Evolutionary conservation across 169 alveolate genomes (phyloP).

Genomic region (Toxoplasma gondii): DNA sequence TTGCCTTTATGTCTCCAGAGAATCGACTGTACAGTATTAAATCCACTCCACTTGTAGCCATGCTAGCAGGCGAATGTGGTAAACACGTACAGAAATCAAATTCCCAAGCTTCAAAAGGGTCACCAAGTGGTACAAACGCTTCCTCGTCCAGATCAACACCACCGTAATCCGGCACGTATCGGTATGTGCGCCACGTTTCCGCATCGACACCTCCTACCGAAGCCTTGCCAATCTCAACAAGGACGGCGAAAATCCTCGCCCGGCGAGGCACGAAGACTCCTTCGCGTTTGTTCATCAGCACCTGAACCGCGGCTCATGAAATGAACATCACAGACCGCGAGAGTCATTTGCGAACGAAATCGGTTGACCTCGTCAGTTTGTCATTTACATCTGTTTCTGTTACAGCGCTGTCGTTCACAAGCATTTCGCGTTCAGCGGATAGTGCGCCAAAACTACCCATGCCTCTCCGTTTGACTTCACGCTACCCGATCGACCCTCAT

Average conservation of each 20-base stretch:
- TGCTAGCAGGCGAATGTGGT: not conserved
- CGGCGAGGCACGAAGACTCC: slow-evolving; percentile 15
- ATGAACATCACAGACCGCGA: not conserved
- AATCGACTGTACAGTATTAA: too few relatives aligned
- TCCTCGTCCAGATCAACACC: slow-evolving; percentile 34
- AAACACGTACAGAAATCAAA: slow-evolving; percentile 13
- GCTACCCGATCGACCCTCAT: too few relatives aligned
- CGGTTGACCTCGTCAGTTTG: not conserved
- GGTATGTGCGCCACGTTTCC: slow-evolving; percentile 30
- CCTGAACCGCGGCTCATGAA: not conserved
- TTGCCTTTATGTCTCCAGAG: too few relatives aligned
- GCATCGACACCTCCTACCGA: not conserved
- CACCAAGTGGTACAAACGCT: slow-evolving; percentile 1
- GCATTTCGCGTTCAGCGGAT: too few relatives aligned
- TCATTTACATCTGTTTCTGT: too few relatives aligned
- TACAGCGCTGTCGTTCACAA: too few relatives aligned
- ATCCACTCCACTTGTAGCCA: too few relatives aligned
- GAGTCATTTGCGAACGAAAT: not conserved
- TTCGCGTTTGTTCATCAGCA: slow-evolving; percentile 15
- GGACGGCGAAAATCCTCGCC: slow-evolving; percentile 32
- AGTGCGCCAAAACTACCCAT: too few relatives aligned
- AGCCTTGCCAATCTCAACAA: slow-evolving; percentile 10
- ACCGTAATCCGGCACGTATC: slow-evolving; percentile 11
- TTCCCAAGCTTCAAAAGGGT: slow-evolving; percentile 26
- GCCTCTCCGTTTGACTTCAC: too few relatives aligned